phyloP scores from a whole-genome alignment of 768 basidiomycete species.

The Candolleomyces aberdarensis region DNA sequence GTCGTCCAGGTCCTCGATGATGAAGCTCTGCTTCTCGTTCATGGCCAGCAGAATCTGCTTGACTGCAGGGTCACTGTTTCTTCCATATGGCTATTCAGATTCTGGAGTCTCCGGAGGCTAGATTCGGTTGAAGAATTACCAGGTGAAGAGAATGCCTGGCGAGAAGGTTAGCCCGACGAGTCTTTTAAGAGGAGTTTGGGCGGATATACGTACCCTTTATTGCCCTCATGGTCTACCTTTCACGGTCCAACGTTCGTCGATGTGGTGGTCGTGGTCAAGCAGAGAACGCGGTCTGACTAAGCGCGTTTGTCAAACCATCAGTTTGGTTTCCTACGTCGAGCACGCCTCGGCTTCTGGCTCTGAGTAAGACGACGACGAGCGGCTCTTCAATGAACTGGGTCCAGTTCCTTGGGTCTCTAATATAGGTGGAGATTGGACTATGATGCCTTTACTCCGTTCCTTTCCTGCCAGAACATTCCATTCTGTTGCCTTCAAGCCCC shows the following conservation, averaged over 20 bases:
- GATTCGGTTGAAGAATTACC: slow-evolving; percentile 37
- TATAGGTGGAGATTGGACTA: no score
- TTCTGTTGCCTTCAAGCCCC: no score
- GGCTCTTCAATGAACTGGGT: no score
- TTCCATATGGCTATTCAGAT: neutral
- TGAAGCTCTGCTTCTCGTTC: slow-evolving; percentile 78
- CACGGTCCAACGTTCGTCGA: neutral
- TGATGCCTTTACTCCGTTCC: no score
- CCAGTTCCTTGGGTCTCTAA: no score
- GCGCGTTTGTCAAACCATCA: neutral
- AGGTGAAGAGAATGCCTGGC: slow-evolving; percentile 63
- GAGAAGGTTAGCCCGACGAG: neutral
- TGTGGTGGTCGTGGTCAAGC: neutral
- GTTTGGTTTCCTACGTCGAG: neutral
- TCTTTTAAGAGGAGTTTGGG: neutral
- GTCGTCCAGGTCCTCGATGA: slow-evolving; percentile 86
- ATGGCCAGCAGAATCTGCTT: slow-evolving; percentile 82
- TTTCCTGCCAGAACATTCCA: no score
- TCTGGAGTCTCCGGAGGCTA: neutral
- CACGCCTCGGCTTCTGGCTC: neutral
- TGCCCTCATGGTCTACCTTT: slow-evolving; percentile 47
- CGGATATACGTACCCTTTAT: slow-evolving; percentile 48
- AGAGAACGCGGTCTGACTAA: slow-evolving; percentile 1
- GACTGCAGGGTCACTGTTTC: slow-evolving; percentile 75
- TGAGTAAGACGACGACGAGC: neutral